Evolutionary conservation across 257 asterid species (phyloP), one percentile per base, ranked within the genome.

Genomic region (Solanum sitiens): DNA sequence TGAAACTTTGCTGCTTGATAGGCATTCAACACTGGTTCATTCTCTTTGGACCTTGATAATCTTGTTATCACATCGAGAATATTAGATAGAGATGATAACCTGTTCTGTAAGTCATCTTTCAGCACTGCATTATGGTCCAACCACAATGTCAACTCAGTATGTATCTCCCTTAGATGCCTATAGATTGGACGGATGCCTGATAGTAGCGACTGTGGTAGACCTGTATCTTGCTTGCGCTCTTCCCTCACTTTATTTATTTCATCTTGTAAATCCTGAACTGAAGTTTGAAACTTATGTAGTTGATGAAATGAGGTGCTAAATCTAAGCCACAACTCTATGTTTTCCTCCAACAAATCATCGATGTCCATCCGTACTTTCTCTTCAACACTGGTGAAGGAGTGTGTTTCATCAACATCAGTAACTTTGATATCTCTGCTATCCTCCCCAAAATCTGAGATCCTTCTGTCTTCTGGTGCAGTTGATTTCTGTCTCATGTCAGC

Each of bases 1-100:
- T 92, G 94, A 85, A 92, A 92, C 85, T 92, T 92, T 40, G 93
- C 94, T 27, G 93, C 94, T 89, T 92, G 93, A 50, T 91, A 91
- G 73, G 88, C 86, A 76, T 89, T 88, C 45, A 91, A 91, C 89
- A 87, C 93, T 1, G 86, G 27, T 4, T 86, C 88, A 87, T 86
- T 90, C 53, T 12, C 87, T 70, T 45, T 35, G 14, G 90, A 35
- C 15, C 87, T 76, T 47, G 91, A 73, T 44, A 91, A 42, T 65
- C 90, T 56, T 84, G 89, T 71, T 79, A 91, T 89, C 86, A 91
- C 94, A 86, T 91, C 91, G 68, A 87, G 90, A 77, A 92, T 88
- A 67, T 86, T 86, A 30, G 90, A 89, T 20, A 92, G 87, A 35
- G 93, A 89, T 8, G 92, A 89, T 47, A 87, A 89, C 73, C 94